Percentiles rank a stretch among this genome's conserved stretches.
Conservation (phyloP, 169 alveolate genomes). For the Perkinsus chesapeaki region DNA sequence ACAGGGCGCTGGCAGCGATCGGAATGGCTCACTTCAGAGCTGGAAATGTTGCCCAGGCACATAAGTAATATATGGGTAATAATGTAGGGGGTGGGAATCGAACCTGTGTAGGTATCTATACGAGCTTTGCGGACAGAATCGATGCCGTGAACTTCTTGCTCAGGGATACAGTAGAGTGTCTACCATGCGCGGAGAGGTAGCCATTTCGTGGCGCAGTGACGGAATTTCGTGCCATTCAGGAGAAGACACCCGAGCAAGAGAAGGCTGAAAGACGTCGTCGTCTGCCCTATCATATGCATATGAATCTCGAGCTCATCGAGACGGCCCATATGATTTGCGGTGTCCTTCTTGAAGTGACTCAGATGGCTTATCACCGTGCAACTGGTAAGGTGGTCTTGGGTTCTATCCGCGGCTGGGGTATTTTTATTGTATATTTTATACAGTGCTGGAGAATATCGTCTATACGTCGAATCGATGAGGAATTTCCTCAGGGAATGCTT, state of each 20-base stretch:
- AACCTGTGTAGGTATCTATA: slow-evolving; percentile 45
- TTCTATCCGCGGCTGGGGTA: background rate
- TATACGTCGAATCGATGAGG: background rate
- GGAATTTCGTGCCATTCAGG: slow-evolving; percentile 67
- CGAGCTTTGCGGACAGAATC: slow-evolving; percentile 81
- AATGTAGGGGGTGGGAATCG: background rate
- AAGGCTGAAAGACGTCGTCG: slow-evolving; percentile 88
- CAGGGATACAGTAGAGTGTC: slow-evolving; percentile 57
- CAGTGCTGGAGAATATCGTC: background rate
- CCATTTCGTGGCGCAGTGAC: background rate
- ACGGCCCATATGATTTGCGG: slow-evolving; percentile 69
- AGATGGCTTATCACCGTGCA: slow-evolving; percentile 23
- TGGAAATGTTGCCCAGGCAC: slow-evolving; percentile 84
- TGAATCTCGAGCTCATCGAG: slow-evolving; percentile 86
- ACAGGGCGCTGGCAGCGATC: slow-evolving; percentile 87
- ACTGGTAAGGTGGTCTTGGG: background rate
- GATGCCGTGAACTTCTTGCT: slow-evolving; percentile 89
- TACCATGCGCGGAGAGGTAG: background rate
- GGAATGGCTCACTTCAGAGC: slow-evolving; percentile 93
- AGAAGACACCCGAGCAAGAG: slow-evolving; percentile 86
- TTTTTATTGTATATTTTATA: background rate
- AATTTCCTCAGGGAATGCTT: background rate
- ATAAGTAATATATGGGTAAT: slow-evolving; percentile 15
- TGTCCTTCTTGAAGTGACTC: slow-evolving; percentile 44
- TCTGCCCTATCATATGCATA: slow-evolving; percentile 94